Evolutionary conservation across 164 flowering plant species (phyloP), one percentile per base, ranked within the genome.

Genomic region (Berberis thunbergii): DNA sequence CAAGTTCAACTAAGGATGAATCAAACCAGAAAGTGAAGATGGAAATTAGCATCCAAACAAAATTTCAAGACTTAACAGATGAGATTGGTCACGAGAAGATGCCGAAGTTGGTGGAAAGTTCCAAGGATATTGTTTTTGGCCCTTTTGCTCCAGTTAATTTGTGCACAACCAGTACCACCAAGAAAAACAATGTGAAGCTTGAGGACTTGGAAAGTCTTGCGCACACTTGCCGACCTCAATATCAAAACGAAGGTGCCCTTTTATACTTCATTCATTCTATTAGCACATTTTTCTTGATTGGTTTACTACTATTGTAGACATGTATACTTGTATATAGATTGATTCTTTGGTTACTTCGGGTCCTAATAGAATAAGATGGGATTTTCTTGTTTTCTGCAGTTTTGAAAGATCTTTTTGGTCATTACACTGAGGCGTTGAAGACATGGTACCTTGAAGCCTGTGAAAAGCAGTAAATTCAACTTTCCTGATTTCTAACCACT

Each of bases 201-300:
- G 74, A 76, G 57, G 94, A 95, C 64, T 84, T 84, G 89, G 96
- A 87, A 68, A 77, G 64, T 45, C 78, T 89, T 48, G 80, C 92
- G 41, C 59, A 83, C 49, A 69, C 80, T 2, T 74, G 73, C 61
- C 80, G 85, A 12, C 99, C 97, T 62, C 86, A 78, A 62, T 95
- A 95, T 75, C 94, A 82, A 63, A 91, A 91, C 69, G 94, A 88
- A 84, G 97, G 99, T 95, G 84, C 41, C 44, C 45, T 43, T 26
- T 43, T 45, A 26, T 5, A 5, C 3, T 57, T 43, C 7, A 4
- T 49, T 60, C 48, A 46, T 54, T 26, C 26, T 26, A 26, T 26
- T 26, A 26, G 26, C 0, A 26, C 26, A 26, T 26, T 26, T 0
- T 26, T 26, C 26, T 26, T 26, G 26, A 26, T 26, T 26, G 26